Base-by-base conservation (phyloP, 306 rosid genomes). In the Fagus sylvatica region DNA sequence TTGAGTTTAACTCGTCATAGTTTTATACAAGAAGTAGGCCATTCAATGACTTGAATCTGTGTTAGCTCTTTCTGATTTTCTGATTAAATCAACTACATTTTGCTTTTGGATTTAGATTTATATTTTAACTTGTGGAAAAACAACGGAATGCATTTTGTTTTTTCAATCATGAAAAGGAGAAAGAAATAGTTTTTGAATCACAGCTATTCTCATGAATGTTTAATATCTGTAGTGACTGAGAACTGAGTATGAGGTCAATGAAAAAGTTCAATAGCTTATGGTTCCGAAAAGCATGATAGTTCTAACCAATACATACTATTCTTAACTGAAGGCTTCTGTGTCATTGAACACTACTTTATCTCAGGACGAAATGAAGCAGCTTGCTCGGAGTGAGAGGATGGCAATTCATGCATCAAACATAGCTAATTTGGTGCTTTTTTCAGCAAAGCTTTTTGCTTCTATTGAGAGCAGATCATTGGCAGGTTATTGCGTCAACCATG, bases 401-500 rank as follows among this genome's bases (percentile, higher is more conserved):
- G 96, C 96, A 10, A 81, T 93, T 69, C 55, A 79, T 71, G 72
- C 66, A 73, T 93, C 98, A 69, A 93, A 93, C 56, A 32, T 61
- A 2, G 84, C 90, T 19, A 93, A 93, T 66, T 69, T 93, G 81
- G 75, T 88, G 69, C 91, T 93, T 34, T 93, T 93, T 85, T 87
- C 51, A 5, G 91, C 94, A 17, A 93, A 93, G 78, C 90, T 90
- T 56, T 93, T 78, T 3, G 97, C 98, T 61, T 90, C 96, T 36
- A 11, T 88, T 37, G 87, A 79, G 74, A 93, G 98, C 80, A 76
- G 77, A 80, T 93, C 98, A 32, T 74, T 93, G 73, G 90, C 98
- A 0, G 94, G 94, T 93, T 37, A 89, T 93, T 77, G 98, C 98
- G 66, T 93, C 98, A 40, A 93, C 98, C 16, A 36, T 93, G 80